These are phyloP conservation scores for Cyberlindnera mycetangii DNA, from an alignment of 805 yeast genomes.

Conservation along the genomic window DNA sequence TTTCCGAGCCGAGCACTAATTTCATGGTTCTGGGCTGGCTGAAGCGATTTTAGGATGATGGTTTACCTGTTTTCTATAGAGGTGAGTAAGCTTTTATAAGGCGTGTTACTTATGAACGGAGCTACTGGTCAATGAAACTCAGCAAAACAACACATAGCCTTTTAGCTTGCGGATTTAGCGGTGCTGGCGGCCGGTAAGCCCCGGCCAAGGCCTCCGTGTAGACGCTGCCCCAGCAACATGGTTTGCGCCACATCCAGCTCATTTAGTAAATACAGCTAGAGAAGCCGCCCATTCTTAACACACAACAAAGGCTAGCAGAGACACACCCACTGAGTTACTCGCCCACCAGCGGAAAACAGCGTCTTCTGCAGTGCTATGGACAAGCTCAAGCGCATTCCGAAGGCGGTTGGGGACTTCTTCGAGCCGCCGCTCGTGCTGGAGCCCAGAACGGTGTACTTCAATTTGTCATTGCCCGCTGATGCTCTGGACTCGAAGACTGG, in stretches of 20 bases:
- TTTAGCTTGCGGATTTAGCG: background rate
- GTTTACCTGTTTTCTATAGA: no score
- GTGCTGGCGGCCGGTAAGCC: background rate
- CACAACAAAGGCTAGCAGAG: background rate
- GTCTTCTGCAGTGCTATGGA: conserved; percentile 6
- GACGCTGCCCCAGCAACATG: background rate
- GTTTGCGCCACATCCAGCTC: background rate
- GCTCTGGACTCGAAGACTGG: conserved; percentile 16
- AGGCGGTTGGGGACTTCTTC: conserved; percentile 12
- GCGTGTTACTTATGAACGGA: no score
- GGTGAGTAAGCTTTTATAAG: no score
- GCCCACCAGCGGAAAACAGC: background rate
- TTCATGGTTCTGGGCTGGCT: no score
- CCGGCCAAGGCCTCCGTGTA: background rate
- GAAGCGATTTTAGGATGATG: no score
- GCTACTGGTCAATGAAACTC: no score
- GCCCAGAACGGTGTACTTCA: conserved; percentile 20
- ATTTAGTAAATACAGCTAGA: background rate
- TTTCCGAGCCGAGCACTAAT: no score
- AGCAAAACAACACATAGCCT: background rate
- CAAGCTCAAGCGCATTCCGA: conserved; percentile 2
- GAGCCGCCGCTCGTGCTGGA: conserved; percentile 16
- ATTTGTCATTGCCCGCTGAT: conserved; percentile 14
- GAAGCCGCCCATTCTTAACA: background rate
- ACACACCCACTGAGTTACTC: background rate